These are phyloP conservation scores for Pittosporum tobira DNA, from an alignment of 129 eudicot genomes.

Conservation along the genomic window DNA sequence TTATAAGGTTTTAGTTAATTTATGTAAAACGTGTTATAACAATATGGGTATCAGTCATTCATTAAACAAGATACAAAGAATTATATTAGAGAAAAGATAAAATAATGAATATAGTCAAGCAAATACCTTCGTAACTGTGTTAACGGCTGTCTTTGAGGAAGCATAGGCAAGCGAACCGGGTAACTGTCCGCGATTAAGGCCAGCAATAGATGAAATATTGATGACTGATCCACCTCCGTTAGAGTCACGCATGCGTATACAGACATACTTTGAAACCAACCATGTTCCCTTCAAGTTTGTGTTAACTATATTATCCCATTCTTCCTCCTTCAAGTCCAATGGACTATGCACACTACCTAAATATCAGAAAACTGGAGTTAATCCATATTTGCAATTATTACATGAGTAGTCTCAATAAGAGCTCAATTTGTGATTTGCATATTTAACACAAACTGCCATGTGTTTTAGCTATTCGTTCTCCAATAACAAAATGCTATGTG, in stretches of 20 bases:
- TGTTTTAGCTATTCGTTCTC: too few species aligned
- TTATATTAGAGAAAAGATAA: too few species aligned
- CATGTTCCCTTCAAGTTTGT: constrained; percentile 62
- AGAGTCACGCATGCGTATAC: constrained; percentile 65
- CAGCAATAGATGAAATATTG: constrained; percentile 64
- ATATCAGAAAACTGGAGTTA: constrained; percentile 1
- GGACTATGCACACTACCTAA: constrained; percentile 48
- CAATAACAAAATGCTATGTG: too few species aligned
- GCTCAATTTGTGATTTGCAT: too few species aligned
- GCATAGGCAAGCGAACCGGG: constrained; percentile 65
- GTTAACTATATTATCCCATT: constrained; percentile 42
- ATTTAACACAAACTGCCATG: too few species aligned
- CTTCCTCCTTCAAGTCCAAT: constrained; percentile 60
- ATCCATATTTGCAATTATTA: background rate
- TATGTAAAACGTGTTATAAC: too few species aligned
- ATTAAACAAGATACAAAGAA: too few species aligned
- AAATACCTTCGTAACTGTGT: constrained; percentile 52
- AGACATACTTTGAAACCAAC: constrained; percentile 53
- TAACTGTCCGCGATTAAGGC: constrained; percentile 65
- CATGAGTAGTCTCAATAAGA: background rate
- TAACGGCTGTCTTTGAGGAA: constrained; percentile 55
- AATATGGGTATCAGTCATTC: too few species aligned
- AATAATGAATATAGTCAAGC: too few species aligned
- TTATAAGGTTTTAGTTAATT: too few species aligned
- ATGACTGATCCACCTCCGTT: constrained; percentile 59